Percentiles rank a stretch among this genome's conserved stretches.
These are phyloP conservation scores for Isoetes taiwanensis DNA, from an alignment of 75 land plant species.

Conservation along the genomic window DNA sequence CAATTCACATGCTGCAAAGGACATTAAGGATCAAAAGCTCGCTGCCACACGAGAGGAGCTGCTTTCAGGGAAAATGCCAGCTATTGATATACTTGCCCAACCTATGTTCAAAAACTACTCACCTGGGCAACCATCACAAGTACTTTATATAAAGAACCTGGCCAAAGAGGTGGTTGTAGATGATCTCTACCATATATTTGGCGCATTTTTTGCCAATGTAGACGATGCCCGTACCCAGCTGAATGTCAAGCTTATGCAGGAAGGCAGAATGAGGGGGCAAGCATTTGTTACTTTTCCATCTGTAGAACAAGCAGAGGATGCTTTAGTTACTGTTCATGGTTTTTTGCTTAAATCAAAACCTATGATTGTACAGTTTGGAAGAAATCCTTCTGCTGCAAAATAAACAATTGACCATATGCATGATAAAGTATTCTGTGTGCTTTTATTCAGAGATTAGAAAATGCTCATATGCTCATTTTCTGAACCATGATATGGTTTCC, in stretches of 20 bases:
- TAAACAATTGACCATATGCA: no score
- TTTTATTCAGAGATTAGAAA: no score
- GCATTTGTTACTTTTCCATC: slow-evolving; percentile 96
- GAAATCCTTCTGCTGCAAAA: slow-evolving; percentile 40
- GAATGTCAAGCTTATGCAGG: slow-evolving; percentile 67
- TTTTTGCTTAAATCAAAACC: slow-evolving; percentile 91
- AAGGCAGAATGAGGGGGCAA: slow-evolving; percentile 45
- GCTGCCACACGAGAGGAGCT: slow-evolving; percentile 55
- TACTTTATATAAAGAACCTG: slow-evolving; percentile 89
- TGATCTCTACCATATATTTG: slow-evolving; percentile 77
- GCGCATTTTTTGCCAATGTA: slow-evolving; percentile 59
- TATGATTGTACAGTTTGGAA: slow-evolving; percentile 88
- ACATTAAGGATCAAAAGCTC: no score
- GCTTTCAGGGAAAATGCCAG: slow-evolving; percentile 55
- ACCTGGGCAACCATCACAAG: slow-evolving; percentile 64
- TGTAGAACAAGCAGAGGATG: slow-evolving; percentile 61
- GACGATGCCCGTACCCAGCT: slow-evolving; percentile 52
- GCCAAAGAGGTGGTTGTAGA: slow-evolving; percentile 72
- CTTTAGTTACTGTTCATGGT: slow-evolving; percentile 75
- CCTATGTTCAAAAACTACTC: slow-evolving; percentile 90
- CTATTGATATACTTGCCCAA: slow-evolving; percentile 60
- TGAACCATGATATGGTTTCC: no score
- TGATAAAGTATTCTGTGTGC: no score
- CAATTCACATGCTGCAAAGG: slow-evolving; percentile 7
- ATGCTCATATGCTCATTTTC: no score